Conservation (phyloP, 306 rosid genomes). For the Sphenostylis stenocarpa region DNA sequence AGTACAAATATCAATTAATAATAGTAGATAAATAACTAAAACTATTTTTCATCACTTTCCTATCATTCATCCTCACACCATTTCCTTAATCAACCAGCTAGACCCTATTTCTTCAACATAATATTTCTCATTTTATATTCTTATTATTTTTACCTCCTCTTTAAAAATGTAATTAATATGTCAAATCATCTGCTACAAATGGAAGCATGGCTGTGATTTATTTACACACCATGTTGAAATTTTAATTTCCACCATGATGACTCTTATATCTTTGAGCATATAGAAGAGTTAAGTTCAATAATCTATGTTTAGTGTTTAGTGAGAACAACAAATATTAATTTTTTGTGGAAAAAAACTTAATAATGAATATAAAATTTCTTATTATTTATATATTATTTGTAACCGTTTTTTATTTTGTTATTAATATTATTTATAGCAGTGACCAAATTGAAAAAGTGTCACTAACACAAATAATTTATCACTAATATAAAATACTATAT, state of each 20-base stretch:
- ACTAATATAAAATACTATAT: no score
- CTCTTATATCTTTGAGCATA: background rate
- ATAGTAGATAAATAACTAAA: background rate
- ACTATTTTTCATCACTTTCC: background rate
- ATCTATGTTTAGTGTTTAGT: no score
- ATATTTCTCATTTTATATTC: background rate
- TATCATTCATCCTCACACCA: background rate
- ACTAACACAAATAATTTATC: no score
- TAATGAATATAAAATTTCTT: no score
- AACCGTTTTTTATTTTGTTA: no score
- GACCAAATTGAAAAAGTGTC: no score
- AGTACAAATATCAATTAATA: background rate
- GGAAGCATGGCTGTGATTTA: background rate
- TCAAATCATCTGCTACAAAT: background rate
- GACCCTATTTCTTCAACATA: background rate
- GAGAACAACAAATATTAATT: no score
- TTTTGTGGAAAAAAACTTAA: no score
- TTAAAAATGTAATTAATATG: background rate
- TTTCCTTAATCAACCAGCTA: background rate
- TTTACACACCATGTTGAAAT: background rate
- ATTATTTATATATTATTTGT: no score
- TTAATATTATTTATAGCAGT: no score
- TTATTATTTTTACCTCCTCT: background rate
- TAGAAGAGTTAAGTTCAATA: background rate
- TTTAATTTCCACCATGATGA: background rate